Base-by-base conservation (phyloP, 164 flowering plant species). In the Kingdonia uniflora region DNA sequence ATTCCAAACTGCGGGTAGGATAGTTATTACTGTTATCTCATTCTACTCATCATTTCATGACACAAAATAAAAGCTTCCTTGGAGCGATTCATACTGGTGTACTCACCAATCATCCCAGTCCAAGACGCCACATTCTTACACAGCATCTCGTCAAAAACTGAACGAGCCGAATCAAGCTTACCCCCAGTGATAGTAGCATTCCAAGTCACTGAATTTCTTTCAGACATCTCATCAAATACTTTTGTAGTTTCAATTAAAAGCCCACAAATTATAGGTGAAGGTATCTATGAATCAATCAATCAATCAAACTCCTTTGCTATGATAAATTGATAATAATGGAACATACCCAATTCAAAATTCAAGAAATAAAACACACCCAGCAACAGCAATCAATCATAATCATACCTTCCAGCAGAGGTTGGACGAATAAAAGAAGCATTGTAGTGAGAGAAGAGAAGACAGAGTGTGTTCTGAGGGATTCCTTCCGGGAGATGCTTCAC, bases 181-280 rank as follows among this genome's bases (percentile, higher is more conserved):
- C 87, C 85, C 72, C 72, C 87, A 44, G 81, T 74, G 14, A 81
- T 66, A 68, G 81, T 38, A 19, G 62, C 84, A 70, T 79, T 81
- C 81, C 91, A 82, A 0, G 82, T 62, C 19, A 80, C 83, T 19
- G 50, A 51, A 54, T 73, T 82, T 53, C 74, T 76, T 24, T 65
- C 74, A 39, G 79, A 76, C 84, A 53, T 53, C 41, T 53, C 46
- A 20, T 53, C 56, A 40, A 53, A 53, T 26, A 53, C 35, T 39
- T 39, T 53, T 1, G 21, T 4, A 20, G 64, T 63, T 14, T 51
- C 54, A 29, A 6, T 19, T 20, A 51, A 26, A 51, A n/a, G 17
- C 21, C 54, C 54, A 51, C 54, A 51, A 33, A 51, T 15, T 5
- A 25, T 38, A 57, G 14, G 63, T 65, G 57, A 65, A 61, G 57